Evolutionary conservation across 129 eudicot species (phyloP), one percentile per base, ranked within the genome.

Genomic region (Flaveria robusta): DNA sequence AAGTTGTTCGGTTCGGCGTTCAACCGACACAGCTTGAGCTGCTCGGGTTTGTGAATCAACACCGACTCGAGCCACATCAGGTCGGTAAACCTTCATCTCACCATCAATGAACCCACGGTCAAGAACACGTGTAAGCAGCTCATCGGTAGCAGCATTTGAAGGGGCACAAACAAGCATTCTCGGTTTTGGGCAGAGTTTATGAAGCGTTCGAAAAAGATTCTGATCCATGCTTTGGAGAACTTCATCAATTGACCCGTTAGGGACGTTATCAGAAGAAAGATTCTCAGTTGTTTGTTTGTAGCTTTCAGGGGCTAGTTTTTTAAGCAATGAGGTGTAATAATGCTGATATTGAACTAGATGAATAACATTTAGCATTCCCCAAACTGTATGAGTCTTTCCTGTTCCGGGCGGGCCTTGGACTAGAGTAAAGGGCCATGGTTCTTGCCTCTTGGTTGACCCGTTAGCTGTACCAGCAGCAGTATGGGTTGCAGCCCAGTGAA

Each of bases 351-450:
- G 99, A 16, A 94, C 93, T 16, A 94, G 90, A 81, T 94, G 99
- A 73, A 94, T 94, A 58, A 94, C 99, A 37, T 94, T 94, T 46
- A 94, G 83, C 99, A 94, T 94, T 77, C 99, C 99, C 97, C 99
- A 94, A 6, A 94, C 99, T 0, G 99, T 94, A 71, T 94, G 99
- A 0, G 99, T 94, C 76, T 94, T 94, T 19, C 99, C 99, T 0
- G 99, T 94, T 16, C 99, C 99, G 8, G 99, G 99, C 56, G 99
- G 99, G 12, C 99, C 99, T 79, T 94, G 99, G 49, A 94, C 99
- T 24, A 94, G 81, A 47, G 99, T 94, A 56, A 94, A 94, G 14
- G 99, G 99, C 99, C 99, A 94, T 8, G 97, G 98, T 29, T 93
- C 98, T 84, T 90, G 97, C 76, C 76, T 91, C 77, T 89, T 94